These are phyloP conservation scores for Iris pallida DNA, from an alignment of 116 monocot species.

Conservation along the genomic window DNA sequence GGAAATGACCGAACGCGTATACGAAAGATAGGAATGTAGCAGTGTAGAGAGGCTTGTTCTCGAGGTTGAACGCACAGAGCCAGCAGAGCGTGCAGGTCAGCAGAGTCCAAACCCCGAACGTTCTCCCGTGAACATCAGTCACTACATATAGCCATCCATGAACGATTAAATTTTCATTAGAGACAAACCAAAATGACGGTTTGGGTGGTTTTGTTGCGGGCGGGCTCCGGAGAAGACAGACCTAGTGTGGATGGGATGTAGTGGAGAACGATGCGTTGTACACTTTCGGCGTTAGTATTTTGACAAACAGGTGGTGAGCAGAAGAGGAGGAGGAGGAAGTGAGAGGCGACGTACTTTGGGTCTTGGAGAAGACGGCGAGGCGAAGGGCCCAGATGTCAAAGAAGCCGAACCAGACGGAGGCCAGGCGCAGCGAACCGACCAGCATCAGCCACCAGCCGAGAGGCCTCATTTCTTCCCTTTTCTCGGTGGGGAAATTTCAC, in stretches of 20 bases:
- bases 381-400: slow-evolving; percentile 96
- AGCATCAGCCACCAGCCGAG: slow-evolving; percentile 93
- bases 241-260: too few species aligned
- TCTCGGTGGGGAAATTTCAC: slow-evolving; percentile 26
- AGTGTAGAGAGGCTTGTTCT: slow-evolving; percentile 71
- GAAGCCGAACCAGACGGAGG: slow-evolving; percentile 98
- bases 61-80: slow-evolving; percentile 85
- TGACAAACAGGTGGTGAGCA: not conserved
- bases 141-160: slow-evolving; percentile 34
- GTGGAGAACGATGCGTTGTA: too few species aligned
- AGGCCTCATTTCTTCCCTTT: slow-evolving; percentile 37
- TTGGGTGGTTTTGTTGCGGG: too few species aligned
- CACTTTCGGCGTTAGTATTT: too few species aligned
- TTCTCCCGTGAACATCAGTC: slow-evolving; percentile 90
- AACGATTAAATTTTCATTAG: too few species aligned
- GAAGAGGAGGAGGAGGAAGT: not conserved
- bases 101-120: slow-evolving; percentile 88
- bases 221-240: too few species aligned
- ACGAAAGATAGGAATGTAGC: slow-evolving; percentile 79
- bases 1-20: slow-evolving; percentile 78
- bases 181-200: too few species aligned
- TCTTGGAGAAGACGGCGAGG: slow-evolving; percentile 88
- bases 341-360: slow-evolving; percentile 35
- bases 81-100: slow-evolving; percentile 82
- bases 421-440: slow-evolving; percentile 74